Evolutionary conservation across 148 eudicot species (phyloP).

Genomic region (Cornus kousa): DNA sequence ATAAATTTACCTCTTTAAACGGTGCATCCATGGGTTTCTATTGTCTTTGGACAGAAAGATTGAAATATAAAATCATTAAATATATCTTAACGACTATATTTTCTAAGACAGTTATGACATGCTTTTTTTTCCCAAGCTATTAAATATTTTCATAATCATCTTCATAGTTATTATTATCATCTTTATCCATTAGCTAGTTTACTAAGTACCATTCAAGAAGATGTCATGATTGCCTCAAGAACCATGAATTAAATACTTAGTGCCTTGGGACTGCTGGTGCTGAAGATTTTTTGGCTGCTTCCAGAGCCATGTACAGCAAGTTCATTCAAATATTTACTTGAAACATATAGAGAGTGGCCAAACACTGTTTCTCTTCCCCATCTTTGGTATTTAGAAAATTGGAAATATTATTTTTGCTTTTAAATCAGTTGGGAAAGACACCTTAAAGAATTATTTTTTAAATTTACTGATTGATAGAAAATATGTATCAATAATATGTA

Average conservation of each 20-base stretch:
- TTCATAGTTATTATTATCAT: neutral
- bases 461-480: neutral
- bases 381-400: neutral
- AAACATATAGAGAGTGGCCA: neutral
- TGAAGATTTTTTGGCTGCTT: neutral
- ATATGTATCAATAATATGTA: neutral
- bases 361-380: neutral
- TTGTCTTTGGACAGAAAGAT: no score
- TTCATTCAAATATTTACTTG: neutral
- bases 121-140: neutral
- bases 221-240: constrained; percentile 1
- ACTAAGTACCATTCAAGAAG: neutral
- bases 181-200: neutral
- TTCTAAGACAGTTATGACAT: neutral
- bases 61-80: no score
- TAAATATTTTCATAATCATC: no score
- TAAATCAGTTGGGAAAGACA: neutral
- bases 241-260: neutral
- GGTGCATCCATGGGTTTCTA: no score
- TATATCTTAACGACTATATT: neutral
- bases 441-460: neutral
- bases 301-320: neutral
- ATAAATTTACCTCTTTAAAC: no score
- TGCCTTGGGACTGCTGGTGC: neutral
- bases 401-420: neutral